Evolutionary conservation across 331 rosid genomes (phyloP).

Genomic region (Rosa hybrid): DNA sequence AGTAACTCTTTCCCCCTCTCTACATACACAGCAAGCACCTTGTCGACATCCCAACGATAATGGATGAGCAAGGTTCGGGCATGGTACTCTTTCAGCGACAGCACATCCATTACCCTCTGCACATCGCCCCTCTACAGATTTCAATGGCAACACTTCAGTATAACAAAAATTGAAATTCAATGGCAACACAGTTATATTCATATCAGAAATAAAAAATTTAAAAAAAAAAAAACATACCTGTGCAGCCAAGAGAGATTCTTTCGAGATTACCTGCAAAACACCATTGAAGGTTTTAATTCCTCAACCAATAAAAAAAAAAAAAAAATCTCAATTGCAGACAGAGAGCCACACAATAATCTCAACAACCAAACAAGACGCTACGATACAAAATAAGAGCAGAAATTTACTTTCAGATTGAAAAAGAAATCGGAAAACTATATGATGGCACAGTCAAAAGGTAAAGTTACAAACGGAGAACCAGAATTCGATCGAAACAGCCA

Average conservation of each 20-base stretch:
- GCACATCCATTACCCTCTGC: constrained; percentile 37
- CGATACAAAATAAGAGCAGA: neutral
- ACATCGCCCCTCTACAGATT: constrained; percentile 35
- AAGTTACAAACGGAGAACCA: neutral
- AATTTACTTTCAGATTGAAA: neutral
- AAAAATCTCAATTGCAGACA: neutral
- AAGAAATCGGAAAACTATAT: too few species aligned
- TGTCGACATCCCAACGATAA: constrained; percentile 47
- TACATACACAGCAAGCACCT: constrained; percentile 31
- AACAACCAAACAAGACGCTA: neutral
- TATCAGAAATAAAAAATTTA: neutral
- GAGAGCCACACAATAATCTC: neutral
- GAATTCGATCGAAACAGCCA: neutral
- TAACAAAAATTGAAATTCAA: neutral
- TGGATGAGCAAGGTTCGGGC: constrained; percentile 46
- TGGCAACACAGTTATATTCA: neutral
- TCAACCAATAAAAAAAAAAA: neutral
- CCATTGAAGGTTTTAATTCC: too few species aligned
- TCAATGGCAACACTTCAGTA: neutral
- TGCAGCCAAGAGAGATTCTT: constrained; percentile 40
- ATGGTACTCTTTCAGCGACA: constrained; percentile 40
- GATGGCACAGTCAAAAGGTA: neutral
- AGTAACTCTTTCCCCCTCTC: constrained; percentile 37
- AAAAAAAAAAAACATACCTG: constrained; percentile 24
- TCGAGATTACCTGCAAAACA: constrained; percentile 35